Conservation (phyloP, 331 rosid genomes). For the Malus hybrid region DNA sequence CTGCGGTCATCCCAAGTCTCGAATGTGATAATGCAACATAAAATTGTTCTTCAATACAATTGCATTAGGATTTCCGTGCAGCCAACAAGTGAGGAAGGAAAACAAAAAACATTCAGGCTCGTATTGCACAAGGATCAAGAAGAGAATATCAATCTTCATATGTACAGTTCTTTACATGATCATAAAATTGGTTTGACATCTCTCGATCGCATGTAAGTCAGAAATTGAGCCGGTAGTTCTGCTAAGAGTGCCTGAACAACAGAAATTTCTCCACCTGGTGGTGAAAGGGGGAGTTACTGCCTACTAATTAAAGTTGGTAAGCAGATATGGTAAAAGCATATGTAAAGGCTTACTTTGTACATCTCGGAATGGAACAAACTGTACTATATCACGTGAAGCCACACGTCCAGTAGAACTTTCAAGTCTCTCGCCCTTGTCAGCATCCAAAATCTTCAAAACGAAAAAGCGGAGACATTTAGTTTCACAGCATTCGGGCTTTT, state of each 20-base stretch:
- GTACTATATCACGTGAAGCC: conserved; percentile 96
- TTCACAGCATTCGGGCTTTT: conserved; percentile 1
- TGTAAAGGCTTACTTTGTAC: conserved; percentile 58
- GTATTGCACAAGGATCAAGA: conserved; percentile 7
- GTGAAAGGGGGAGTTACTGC: conserved; percentile 6
- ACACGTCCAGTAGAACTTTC: conserved; percentile 84
- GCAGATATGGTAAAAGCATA: neutral
- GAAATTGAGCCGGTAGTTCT: conserved; percentile 89
- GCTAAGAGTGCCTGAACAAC: conserved; percentile 95
- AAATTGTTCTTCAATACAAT: neutral
- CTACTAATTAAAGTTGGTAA: neutral
- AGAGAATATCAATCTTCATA: conserved; percentile 10
- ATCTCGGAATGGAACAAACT: conserved; percentile 88
- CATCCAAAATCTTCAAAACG: conserved; percentile 62
- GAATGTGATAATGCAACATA: neutral
- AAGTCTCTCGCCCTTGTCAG: conserved; percentile 92
- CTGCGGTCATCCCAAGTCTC: neutral
- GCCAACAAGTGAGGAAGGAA: neutral
- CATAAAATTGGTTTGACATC: conserved; percentile 58
- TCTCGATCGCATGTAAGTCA: conserved; percentile 79
- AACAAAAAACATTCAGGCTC: neutral
- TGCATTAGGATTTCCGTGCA: neutral
- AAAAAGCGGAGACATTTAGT: conserved; percentile 4
- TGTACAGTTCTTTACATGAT: conserved; percentile 41
- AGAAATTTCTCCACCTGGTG: conserved; percentile 82